Base-by-base conservation (phyloP, 2,329 filamentous ascomycete species). In the Neoscytalidium dimidiatum region DNA sequence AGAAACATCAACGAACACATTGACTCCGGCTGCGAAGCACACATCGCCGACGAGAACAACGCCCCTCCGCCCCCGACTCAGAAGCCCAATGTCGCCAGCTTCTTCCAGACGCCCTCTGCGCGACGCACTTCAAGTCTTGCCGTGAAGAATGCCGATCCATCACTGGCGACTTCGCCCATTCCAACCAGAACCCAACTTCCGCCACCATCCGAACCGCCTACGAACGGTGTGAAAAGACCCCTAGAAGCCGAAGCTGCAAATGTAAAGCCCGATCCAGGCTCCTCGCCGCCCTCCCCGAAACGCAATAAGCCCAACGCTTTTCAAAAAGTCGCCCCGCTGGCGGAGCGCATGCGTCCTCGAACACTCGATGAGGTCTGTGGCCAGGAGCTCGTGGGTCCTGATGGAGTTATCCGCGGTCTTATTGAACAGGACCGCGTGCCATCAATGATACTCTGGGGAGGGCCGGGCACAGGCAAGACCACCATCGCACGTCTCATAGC, bases 401-500 rank as follows among this genome's bases (percentile, higher is more conserved):
- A 88, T 33, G 95, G 95, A n/a, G 87, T 98, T 5, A 83, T 99
- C 48, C 88, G 94, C 3, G 89, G 90, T 31, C 84, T 98, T 66
- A 96, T 99, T 69, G 91, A 97, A 72, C 85, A 90, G 66, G 90
- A 95, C 72, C 86, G 90, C 4, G 88, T 98, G 33, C 94, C 95
- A 0, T 96, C 92, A 14, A 97, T 99, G 92, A 93, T 99, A 44
- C 83, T 99, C 14, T 99, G 95, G 92, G 92, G 92, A 33, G 86
- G 86, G 0, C 88, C 91, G 0, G 92, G 92, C 23, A 94, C 91
- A 0, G 92, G 92, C 68, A 95, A 95, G 81, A 95, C 92, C 2
- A 95, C 95, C 0, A 97, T 99, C 70, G 95, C 95, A 21, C 84
- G 95, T 4, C 92, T 96, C 56, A 92, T 99, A 66, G 92, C 95